Percentiles rank a stretch among this genome's conserved stretches.
These are phyloP conservation scores for Fusarium sp. DNA, from an alignment of 2,329 filamentous ascomycete species.

Conservation along the genomic window DNA sequence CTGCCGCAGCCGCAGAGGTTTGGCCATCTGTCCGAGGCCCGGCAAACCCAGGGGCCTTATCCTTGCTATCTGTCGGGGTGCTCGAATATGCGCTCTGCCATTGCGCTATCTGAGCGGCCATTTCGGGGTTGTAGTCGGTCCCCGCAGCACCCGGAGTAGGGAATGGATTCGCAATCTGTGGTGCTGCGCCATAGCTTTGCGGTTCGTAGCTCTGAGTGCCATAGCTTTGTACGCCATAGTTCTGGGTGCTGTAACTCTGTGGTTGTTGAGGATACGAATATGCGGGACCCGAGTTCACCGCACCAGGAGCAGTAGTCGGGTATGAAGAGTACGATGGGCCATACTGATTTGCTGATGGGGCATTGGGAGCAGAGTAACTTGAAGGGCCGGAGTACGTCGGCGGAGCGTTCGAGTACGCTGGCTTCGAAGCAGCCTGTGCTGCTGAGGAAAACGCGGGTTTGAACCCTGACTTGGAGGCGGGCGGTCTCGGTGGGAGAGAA, in stretches of 20 bases:
- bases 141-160: conserved; percentile 62
- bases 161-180: conserved; percentile 84
- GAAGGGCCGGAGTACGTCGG: conserved; percentile 43
- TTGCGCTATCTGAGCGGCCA: conserved; percentile 90
- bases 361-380: conserved; percentile 47
- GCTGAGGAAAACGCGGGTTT: conserved; percentile 60
- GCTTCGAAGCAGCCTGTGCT: conserved; percentile 45
- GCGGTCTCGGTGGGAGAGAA: conserved; percentile 78
- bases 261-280: conserved; percentile 42
- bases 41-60: conserved; percentile 44
- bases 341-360: conserved; percentile 52
- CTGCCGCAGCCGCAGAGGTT: conserved; percentile 44
- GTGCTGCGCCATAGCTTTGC: conserved; percentile 57
- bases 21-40: conserved; percentile 48
- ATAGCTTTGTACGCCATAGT: conserved; percentile 49
- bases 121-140: conserved; percentile 73
- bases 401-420: conserved; percentile 48
- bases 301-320: conserved; percentile 38
- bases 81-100: conserved; percentile 90
- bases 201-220: conserved; percentile 38
- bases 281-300: conserved; percentile 40
- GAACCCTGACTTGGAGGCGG: conserved; percentile 61
- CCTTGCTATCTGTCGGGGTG: conserved; percentile 56
- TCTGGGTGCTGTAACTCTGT: conserved; percentile 32
- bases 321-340: conserved; percentile 53